Evolutionary conservation across 1,284 basidiomycete species (phyloP), one percentile per base, ranked within the genome.

Genomic region (Megacollybia platyphylla): DNA sequence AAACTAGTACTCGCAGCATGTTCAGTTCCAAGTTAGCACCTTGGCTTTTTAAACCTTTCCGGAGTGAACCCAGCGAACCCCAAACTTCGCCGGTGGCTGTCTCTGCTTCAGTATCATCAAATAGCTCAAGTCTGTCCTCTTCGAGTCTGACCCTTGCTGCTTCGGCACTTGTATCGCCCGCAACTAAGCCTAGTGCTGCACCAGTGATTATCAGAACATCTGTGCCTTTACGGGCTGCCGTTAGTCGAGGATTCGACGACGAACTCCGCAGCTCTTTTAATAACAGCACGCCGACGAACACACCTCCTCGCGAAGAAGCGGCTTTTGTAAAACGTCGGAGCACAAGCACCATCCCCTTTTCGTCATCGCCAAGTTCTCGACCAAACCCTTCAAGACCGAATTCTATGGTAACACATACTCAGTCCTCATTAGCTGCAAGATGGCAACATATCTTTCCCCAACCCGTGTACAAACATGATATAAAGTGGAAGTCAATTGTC

Each of bases 401-500:
- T 32, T 58, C 68, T 3, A 58, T 65, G 1, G 64, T 82, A 2
- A 70, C 79, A 0, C 71, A 77, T 46, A 62, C 70, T 0, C 79
- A 85, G 49, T 70, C 73, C 2, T 76, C 80, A 4, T 77, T 92
- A 26, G 86, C 87, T 3, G 69, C 83, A 31, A 67, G 88, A 13
- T 92, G 92, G 91, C 85, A 94, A 54, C 90, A 96, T 56, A 71
- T 87, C 44, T 85, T 88, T 53, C 84, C 91, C 0, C 72, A 73
- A 6, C 74, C 80, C 3, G 59, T 73, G n/a, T 81, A 77, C 54
- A 87, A 88, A 54, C 83, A 93, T 52, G 79, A 89, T 27, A 79
- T 94, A 61, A 97, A 97, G 57, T 98, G 94, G 94, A 79, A 79
- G 48, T 83, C 82, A 10, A 78, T 92, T 58, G 72, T 83, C 38